Conservation (phyloP, 257 asterid species). For the Dorcoceras hygrometricum region DNA sequence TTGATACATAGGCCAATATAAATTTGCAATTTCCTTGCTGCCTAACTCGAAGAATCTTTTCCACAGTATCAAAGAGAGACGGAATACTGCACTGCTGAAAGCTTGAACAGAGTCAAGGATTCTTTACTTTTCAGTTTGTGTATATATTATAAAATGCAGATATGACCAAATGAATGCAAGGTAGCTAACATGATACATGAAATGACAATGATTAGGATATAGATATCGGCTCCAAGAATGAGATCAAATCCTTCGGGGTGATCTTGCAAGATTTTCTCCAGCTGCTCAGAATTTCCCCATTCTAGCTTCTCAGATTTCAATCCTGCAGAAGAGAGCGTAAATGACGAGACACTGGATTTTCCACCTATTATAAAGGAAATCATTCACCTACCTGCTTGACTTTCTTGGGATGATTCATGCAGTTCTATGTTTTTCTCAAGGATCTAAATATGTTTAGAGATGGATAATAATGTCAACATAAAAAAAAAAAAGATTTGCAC, state of each 20-base stretch:
- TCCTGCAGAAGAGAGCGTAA: slow-evolving; percentile 37
- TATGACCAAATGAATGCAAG: not conserved
- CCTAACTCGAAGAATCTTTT: slow-evolving; percentile 48
- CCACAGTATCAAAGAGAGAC: slow-evolving; percentile 72
- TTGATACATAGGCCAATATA: slow-evolving; percentile 77
- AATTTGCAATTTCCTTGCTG: slow-evolving; percentile 55
- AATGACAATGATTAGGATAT: slow-evolving; percentile 52
- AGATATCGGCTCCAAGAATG: slow-evolving; percentile 95
- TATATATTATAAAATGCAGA: not conserved
- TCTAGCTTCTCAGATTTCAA: slow-evolving; percentile 71
- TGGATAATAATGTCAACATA: slow-evolving; percentile 18
- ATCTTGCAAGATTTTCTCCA: slow-evolving; percentile 47
- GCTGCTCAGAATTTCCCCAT: slow-evolving; percentile 84
- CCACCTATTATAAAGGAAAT: slow-evolving; percentile 5
- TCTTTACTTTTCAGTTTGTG: not conserved
- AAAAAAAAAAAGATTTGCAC: slow-evolving; percentile 25
- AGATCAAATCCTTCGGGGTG: slow-evolving; percentile 78
- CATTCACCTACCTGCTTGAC: slow-evolving; percentile 49
- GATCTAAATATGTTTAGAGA: slow-evolving; percentile 47
- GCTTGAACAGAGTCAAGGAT: slow-evolving; percentile 66
- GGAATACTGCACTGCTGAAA: slow-evolving; percentile 86
- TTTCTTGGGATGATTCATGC: slow-evolving; percentile 42
- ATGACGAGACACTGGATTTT: slow-evolving; percentile 19
- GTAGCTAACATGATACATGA: not conserved
- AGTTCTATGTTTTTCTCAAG: slow-evolving; percentile 63